These are phyloP conservation scores for Solanum sitiens DNA, from an alignment of 257 asterid genomes.

Conservation along the genomic window DNA sequence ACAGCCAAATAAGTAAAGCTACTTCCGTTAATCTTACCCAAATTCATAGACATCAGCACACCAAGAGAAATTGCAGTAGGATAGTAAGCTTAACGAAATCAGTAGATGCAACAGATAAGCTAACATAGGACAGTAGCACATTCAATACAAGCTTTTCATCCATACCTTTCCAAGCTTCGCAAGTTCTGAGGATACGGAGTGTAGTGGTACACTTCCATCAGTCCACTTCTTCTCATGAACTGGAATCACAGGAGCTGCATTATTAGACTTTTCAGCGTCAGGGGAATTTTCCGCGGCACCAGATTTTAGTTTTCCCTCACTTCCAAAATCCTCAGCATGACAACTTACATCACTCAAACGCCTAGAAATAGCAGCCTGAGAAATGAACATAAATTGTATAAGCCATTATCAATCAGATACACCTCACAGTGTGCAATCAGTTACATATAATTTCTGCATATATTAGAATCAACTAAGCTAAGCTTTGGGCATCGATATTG, in stretches of 20 bases:
- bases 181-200: slow-evolving; percentile 56
- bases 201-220: slow-evolving; percentile 70
- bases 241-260: slow-evolving; percentile 63
- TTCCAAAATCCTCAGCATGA: slow-evolving; percentile 23
- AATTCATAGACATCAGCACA: not conserved
- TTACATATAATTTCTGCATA: not conserved
- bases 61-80: not conserved
- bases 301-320: slow-evolving; percentile 23
- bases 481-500: not conserved
- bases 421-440: not conserved
- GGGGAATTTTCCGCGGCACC: slow-evolving; percentile 10
- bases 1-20: not conserved
- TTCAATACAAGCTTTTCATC: not conserved
- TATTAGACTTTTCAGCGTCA: slow-evolving; percentile 24
- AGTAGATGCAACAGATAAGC: not conserved
- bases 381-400: not conserved
- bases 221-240: slow-evolving; percentile 98
- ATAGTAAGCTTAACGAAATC: not conserved
- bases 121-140: not conserved
- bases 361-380: slow-evolving; percentile 93
- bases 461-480: not conserved
- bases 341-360: slow-evolving; percentile 77
- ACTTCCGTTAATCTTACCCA: not conserved
- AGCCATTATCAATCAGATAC: not conserved
- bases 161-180: slow-evolving; percentile 80